Evolutionary conservation across 169 alveolate species (phyloP).

Genomic region (Plasmodium vivax): DNA sequence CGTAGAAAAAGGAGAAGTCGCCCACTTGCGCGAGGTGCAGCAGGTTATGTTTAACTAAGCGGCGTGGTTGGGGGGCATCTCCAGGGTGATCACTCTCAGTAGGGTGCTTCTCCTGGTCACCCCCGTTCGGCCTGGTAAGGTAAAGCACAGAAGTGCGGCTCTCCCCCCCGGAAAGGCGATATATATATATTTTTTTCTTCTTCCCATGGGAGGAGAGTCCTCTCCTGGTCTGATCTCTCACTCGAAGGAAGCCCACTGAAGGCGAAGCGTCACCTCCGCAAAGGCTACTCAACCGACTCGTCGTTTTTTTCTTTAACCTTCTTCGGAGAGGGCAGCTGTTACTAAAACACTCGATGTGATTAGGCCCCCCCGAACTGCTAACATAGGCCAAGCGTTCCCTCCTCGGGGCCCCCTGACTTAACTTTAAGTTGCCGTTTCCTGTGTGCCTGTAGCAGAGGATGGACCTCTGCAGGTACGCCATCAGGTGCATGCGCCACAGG

Average conservation of each 20-base stretch:
- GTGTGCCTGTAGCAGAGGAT: not conserved
- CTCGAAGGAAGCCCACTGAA: not conserved
- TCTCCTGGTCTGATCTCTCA: not conserved
- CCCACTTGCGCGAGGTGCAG: not conserved
- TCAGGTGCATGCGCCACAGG: not conserved
- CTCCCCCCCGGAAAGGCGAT: not conserved
- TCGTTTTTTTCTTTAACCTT: not conserved
- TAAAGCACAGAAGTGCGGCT: not conserved
- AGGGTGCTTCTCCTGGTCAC: not conserved
- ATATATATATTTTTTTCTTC: not conserved
- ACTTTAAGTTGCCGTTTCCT: not conserved
- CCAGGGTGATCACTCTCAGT: not conserved
- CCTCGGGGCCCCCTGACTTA: not conserved
- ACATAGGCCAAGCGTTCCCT: not conserved
- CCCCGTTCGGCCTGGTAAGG: not conserved
- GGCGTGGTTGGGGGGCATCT: not conserved
- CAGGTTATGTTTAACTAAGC: not conserved
- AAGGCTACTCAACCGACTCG: not conserved
- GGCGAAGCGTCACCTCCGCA: not conserved
- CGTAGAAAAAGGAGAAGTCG: conserved; percentile 44
- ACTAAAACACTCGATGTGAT: not conserved
- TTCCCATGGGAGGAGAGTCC: not conserved
- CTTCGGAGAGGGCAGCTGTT: not conserved
- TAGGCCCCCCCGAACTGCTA: not conserved
- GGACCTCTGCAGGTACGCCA: not conserved